Base-by-base conservation (phyloP, 768 basidiomycete genomes). In the Hemileccinum rubropunctum region DNA sequence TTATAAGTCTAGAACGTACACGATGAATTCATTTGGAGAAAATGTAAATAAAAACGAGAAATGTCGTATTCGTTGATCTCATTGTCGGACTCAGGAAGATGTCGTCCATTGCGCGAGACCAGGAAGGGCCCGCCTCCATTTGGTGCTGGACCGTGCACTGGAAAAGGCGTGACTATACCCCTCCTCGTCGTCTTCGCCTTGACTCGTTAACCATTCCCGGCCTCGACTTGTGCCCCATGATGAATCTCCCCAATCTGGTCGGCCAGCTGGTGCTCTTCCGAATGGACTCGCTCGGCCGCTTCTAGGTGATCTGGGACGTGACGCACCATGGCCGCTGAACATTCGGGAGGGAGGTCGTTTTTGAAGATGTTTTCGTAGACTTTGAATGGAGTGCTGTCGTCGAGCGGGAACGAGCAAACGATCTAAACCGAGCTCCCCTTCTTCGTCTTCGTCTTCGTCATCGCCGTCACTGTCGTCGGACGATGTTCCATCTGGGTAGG, bases 321-420 rank as follows among this genome's bases (percentile, higher is more conserved):
- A 4, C 6, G 56, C 32, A 21, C 56, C 56, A n/a, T 54, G 61
- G 12, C 53, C 57, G 36, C 30, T 48, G 28, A 36, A 47, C 23
- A 41, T 14, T 26, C 27, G 56, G 7, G 58, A 40, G n/a, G 28
- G 39, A 28, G 51, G 33, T 43, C 62, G 67, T 2, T n/a, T n/a
- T n/a, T 68, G 71, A 17, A 89, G 71, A 58, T 88, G 86, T 52
- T 73, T 82, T 49, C 86, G 73, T 48, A 90, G 69, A 62, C 86
- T 88, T 57, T 74, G 79, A 54, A 89, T 88, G 15, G 86, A 88
- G 51, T 82, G 77, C 60, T 90, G 87, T 23, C 87, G 74, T 62
- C 82, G 86, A 17, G 88, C 76, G 8, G 81, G 84, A 23, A 86
- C 80, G 32, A 90, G 79, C 48, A 89, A 75, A 23, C 77, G 76